phyloP scores from a whole-genome alignment of 805 yeast genomes.

The Cyberlindnera mycetangii region DNA sequence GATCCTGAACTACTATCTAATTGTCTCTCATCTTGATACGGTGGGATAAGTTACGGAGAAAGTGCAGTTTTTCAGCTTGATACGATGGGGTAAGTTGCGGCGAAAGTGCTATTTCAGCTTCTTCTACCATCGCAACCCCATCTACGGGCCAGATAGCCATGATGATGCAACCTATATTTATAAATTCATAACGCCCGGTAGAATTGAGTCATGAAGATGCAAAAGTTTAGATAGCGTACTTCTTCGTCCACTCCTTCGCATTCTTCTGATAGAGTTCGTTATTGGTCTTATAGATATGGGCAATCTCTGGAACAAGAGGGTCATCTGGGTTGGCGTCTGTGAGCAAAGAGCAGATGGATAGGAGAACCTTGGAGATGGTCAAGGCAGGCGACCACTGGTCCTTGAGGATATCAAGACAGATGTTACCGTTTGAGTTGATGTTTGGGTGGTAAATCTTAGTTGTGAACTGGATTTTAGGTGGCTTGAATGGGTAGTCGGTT shows the following conservation, averaged over 20 bases:
- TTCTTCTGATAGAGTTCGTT: constrained; percentile 92
- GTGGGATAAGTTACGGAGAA: too few species aligned
- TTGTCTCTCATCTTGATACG: too few species aligned
- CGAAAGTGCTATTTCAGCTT: too few species aligned
- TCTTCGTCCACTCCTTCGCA: constrained; percentile 98
- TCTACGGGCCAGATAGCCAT: not conserved
- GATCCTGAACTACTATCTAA: not conserved
- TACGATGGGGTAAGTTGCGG: too few species aligned
- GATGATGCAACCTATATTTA: constrained; percentile 21
- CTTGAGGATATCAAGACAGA: constrained; percentile 93
- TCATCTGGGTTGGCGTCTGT: constrained; percentile 99
- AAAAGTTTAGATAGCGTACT: constrained; percentile 73
- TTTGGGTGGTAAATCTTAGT: constrained; percentile 97
- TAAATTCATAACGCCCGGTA: constrained; percentile 8
- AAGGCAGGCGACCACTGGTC: constrained; percentile 99
- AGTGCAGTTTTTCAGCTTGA: too few species aligned
- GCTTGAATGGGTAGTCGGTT: constrained; percentile 98
- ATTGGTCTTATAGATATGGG: constrained; percentile 93
- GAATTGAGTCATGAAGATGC: not conserved
- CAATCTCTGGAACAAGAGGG: constrained; percentile 98
- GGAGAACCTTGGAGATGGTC: constrained; percentile 90
- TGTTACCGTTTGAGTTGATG: constrained; percentile 92
- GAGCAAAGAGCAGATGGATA: constrained; percentile 91
- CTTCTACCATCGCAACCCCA: not conserved
- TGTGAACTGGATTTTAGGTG: constrained; percentile 91